Evolutionary conservation across 148 eudicot species (phyloP).

Genomic region (Chenopodium berlandieri): DNA sequence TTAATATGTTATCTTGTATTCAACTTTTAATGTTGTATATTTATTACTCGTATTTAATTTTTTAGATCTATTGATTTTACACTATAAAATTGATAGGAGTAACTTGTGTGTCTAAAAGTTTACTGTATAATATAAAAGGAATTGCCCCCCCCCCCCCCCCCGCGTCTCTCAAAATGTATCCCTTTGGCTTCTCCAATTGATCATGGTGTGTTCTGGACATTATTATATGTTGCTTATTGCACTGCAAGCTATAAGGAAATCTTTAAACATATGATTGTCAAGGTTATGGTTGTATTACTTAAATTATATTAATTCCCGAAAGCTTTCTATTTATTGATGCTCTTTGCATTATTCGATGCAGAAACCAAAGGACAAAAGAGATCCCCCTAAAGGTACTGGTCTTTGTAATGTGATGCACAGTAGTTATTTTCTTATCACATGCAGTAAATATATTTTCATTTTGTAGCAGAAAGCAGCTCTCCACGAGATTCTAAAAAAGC

Average conservation of each 20-base stretch:
- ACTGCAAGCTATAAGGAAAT: not conserved
- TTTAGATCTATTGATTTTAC: not conserved
- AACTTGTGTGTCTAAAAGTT: not conserved
- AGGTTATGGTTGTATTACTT: not conserved
- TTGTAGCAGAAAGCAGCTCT: slow-evolving; percentile 31
- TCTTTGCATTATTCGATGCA: slow-evolving; percentile 23
- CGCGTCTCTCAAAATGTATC: not conserved
- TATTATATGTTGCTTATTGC: not conserved
- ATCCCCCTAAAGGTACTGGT: slow-evolving; percentile 52
- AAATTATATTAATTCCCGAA: not conserved
- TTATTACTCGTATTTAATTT: no score
- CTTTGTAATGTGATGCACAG: not conserved
- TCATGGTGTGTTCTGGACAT: not conserved
- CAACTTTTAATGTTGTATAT: no score
- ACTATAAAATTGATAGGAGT: not conserved
- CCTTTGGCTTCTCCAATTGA: not conserved
- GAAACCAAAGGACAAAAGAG: slow-evolving; percentile 64
- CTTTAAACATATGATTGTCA: not conserved
- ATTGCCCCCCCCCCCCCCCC: not conserved
- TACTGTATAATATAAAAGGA: not conserved
- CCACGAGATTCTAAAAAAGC: slow-evolving; percentile 44
- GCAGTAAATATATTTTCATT: not conserved
- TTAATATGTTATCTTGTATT: no score
- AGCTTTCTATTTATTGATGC: not conserved
- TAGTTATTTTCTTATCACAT: not conserved